Evolutionary conservation across 495 filamentous ascomycete species (phyloP).

Genomic region (Niebla homalea): DNA sequence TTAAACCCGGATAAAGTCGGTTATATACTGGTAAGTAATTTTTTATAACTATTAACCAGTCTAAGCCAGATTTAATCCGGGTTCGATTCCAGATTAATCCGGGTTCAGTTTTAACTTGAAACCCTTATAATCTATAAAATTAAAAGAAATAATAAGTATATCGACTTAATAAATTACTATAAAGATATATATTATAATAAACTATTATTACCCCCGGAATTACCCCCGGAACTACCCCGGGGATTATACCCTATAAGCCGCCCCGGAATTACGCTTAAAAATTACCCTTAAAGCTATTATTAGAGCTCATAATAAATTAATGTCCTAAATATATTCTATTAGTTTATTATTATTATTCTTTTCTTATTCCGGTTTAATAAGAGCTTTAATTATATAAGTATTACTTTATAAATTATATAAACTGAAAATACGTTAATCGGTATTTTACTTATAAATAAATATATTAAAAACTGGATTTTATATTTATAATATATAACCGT

Average conservation of each 20-base stretch:
- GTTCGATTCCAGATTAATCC: too few species aligned
- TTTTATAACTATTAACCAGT: too few species aligned
- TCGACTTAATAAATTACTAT: constrained; percentile 4
- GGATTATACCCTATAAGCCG: too few species aligned
- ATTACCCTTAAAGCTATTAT: too few species aligned
- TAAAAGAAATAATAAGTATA: neutral
- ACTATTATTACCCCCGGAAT: neutral
- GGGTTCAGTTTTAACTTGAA: too few species aligned
- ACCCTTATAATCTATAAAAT: neutral
- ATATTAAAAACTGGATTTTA: neutral
- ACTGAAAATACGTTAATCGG: neutral
- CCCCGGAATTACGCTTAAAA: too few species aligned
- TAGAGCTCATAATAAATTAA: neutral
- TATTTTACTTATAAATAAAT: neutral
- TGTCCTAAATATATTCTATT: neutral
- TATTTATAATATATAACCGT: constrained; percentile 1
- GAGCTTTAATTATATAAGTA: too few species aligned
- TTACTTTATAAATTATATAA: too few species aligned
- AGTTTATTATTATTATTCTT: neutral
- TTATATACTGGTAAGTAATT: too few species aligned
- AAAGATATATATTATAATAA: constrained; percentile 3
- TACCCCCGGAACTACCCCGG: neutral
- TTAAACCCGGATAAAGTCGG: neutral
- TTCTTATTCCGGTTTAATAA: too few species aligned
- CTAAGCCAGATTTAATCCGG: too few species aligned